Percentiles rank a stretch among this genome's conserved stretches.
These are phyloP conservation scores for Schwanniomyces pseudopolymorphus DNA, from an alignment of 805 yeast species.

Conservation along the genomic window DNA sequence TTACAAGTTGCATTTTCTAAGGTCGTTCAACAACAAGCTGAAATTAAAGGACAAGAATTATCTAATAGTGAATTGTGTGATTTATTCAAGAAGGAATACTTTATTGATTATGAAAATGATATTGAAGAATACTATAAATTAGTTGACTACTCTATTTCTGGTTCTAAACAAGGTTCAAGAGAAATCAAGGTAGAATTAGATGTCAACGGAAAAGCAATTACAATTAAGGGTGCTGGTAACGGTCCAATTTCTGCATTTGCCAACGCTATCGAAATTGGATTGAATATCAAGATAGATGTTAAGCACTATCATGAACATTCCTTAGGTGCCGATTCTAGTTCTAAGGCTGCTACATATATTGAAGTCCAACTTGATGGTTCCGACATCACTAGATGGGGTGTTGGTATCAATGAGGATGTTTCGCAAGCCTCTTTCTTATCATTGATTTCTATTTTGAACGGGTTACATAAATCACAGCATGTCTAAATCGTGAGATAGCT, in stretches of 20 bases:
- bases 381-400: slow-evolving; percentile 66
- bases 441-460: slow-evolving; percentile 62
- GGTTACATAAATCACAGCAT: slow-evolving; percentile 20
- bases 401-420: slow-evolving; percentile 88
- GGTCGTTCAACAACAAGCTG: slow-evolving; percentile 69
- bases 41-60: slow-evolving; percentile 69
- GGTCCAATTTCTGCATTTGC: slow-evolving; percentile 81
- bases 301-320: slow-evolving; percentile 78
- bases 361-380: slow-evolving; percentile 35
- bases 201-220: slow-evolving; percentile 39
- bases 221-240: slow-evolving; percentile 65
- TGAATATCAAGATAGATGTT: slow-evolving; percentile 56
- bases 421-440: slow-evolving; percentile 80
- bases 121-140: slow-evolving; percentile 31
- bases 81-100: slow-evolving; percentile 62
- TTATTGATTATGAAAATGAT: slow-evolving; percentile 34
- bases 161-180: slow-evolving; percentile 35
- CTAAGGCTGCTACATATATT: slow-evolving; percentile 77
- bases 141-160: slow-evolving; percentile 47
- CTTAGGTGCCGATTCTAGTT: slow-evolving; percentile 66
- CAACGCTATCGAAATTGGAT: slow-evolving; percentile 53
- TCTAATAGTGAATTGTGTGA: slow-evolving; percentile 61
- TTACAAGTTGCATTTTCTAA: slow-evolving; percentile 75
- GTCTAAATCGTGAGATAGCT: background rate
- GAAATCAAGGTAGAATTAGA: slow-evolving; percentile 51